Evolutionary conservation across 169 alveolate genomes (phyloP).

Genomic region (Prorocentrum cordatum): DNA sequence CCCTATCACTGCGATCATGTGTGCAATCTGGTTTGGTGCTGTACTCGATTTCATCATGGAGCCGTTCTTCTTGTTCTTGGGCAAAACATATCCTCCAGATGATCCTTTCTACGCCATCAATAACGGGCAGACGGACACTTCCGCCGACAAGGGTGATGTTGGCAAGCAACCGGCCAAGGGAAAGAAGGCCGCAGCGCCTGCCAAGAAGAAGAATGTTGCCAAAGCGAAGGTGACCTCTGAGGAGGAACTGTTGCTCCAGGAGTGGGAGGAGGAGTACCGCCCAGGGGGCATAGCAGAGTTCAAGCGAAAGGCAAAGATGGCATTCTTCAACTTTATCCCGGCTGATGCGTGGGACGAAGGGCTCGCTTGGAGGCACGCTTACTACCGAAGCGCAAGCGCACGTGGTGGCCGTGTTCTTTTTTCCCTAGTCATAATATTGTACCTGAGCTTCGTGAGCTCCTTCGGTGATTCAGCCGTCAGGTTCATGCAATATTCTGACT

Average conservation of each 20-base stretch:
- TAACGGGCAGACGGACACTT: not conserved
- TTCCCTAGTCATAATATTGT: too few relatives aligned
- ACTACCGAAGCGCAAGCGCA: too few relatives aligned
- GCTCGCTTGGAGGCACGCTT: too few relatives aligned
- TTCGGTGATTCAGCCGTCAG: too few relatives aligned
- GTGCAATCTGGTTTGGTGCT: conserved; percentile 9
- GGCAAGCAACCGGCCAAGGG: not conserved
- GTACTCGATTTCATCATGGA: not conserved
- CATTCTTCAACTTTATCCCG: too few relatives aligned
- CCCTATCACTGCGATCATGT: conserved; percentile 24
- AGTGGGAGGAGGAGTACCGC: conserved; percentile 36
- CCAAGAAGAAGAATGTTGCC: not conserved
- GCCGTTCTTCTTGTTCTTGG: conserved; percentile 38
- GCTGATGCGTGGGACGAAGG: too few relatives aligned
- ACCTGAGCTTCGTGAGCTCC: too few relatives aligned
- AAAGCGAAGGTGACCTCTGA: not conserved
- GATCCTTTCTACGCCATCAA: not conserved
- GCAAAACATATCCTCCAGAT: not conserved
- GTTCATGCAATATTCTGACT: too few relatives aligned
- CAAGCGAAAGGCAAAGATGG: too few relatives aligned
- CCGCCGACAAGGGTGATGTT: not conserved
- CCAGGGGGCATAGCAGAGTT: conserved; percentile 59
- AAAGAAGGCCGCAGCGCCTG: not conserved
- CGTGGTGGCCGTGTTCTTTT: too few relatives aligned
- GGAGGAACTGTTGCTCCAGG: not conserved